Percentiles rank a stretch among this genome's conserved stretches.
These are phyloP conservation scores for Groenewaldozyma sp. DNA, from an alignment of 1,139 yeast species.

Conservation along the genomic window DNA sequence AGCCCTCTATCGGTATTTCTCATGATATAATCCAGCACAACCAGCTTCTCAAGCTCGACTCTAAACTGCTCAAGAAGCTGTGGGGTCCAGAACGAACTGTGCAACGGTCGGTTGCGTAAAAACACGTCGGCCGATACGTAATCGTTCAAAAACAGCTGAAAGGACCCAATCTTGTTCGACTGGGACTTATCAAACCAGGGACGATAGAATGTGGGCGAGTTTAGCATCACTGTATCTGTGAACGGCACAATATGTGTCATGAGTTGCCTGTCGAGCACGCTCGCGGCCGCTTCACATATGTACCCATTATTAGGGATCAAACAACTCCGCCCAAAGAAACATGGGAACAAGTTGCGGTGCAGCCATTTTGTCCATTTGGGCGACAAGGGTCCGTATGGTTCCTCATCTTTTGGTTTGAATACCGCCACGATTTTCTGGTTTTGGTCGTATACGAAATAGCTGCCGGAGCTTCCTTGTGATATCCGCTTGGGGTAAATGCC, in stretches of 20 bases:
- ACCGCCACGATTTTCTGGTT: constrained; percentile 41
- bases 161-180: constrained; percentile 54
- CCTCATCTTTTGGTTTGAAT: constrained; percentile 75
- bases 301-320: constrained; percentile 66
- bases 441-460: constrained; percentile 47
- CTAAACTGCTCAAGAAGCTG: constrained; percentile 44
- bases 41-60: constrained; percentile 58
- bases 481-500: constrained; percentile 45
- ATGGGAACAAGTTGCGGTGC: constrained; percentile 65
- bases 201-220: constrained; percentile 49
- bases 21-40: constrained; percentile 62
- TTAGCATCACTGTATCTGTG: constrained; percentile 49
- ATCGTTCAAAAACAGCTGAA: constrained; percentile 52
- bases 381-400: constrained; percentile 69
- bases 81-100: constrained; percentile 46
- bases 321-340: constrained; percentile 68
- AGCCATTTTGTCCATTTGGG: constrained; percentile 81
- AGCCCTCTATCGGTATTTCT: constrained; percentile 67
- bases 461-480: constrained; percentile 61
- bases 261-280: constrained; percentile 51
- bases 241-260: constrained; percentile 55
- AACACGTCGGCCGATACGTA: constrained; percentile 57
- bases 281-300: constrained; percentile 65
- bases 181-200: constrained; percentile 40
- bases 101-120: constrained; percentile 44